These are phyloP conservation scores for Fraxinus cuspidata DNA, from an alignment of 257 asterid genomes.

Conservation along the genomic window DNA sequence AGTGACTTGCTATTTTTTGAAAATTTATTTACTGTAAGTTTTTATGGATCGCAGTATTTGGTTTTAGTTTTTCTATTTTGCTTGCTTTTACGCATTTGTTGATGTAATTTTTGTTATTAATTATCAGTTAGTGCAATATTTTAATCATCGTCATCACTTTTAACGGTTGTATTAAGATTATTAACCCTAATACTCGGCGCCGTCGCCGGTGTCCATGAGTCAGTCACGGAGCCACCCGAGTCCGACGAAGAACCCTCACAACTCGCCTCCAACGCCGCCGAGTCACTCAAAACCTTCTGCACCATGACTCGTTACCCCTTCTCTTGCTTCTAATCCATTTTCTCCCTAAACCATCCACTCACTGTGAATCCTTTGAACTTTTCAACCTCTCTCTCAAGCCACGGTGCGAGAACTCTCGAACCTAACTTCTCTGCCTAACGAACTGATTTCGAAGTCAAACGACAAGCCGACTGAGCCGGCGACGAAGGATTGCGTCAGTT, in stretches of 20 bases:
- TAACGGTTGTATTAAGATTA: conserved; percentile 19
- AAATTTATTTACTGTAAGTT: conserved; percentile 21
- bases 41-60: conserved; percentile 38
- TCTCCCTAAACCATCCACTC: conserved; percentile 49
- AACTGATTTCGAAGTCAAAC: conserved; percentile 32
- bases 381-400: conserved; percentile 74
- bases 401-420: conserved; percentile 38
- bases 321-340: conserved; percentile 66
- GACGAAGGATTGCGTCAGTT: conserved; percentile 57
- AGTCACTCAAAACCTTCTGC: conserved; percentile 63
- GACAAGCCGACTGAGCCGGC: conserved; percentile 45
- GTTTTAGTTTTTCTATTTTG: conserved; percentile 40
- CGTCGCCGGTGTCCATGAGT: conserved; percentile 34
- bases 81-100: conserved; percentile 30
- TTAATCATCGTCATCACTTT: conserved; percentile 30
- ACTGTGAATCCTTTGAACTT: conserved; percentile 58
- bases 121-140: too few species aligned
- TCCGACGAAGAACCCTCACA: conserved; percentile 26
- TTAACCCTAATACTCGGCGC: conserved; percentile 38
- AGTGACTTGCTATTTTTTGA: conserved; percentile 13
- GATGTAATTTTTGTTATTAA: not conserved
- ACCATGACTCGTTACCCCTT: conserved; percentile 78
- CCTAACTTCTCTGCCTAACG: conserved; percentile 40
- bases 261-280: conserved; percentile 43
- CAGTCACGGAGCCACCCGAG: conserved; percentile 33